Percentiles rank a stretch among this genome's conserved stretches.
Evolutionary conservation across 345 rosid species (phyloP).

Genomic region (Barbarea vulgaris): DNA sequence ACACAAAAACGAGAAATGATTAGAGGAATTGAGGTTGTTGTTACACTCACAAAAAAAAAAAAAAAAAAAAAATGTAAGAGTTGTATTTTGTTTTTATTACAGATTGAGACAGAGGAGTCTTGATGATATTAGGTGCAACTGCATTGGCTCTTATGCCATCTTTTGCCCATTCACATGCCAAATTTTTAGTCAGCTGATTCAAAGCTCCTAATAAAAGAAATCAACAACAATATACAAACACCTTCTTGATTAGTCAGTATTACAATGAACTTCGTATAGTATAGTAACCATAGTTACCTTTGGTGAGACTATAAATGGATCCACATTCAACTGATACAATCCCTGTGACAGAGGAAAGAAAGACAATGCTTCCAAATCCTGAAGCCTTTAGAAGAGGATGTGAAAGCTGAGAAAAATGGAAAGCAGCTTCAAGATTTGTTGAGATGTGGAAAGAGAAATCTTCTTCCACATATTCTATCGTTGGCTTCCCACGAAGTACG

Average conservation of each 20-base stretch:
- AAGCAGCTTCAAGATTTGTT: conserved; percentile 58
- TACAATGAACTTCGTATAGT: background rate
- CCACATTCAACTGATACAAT: conserved; percentile 20
- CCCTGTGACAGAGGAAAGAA: conserved; percentile 51
- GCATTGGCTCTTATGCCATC: conserved; percentile 39
- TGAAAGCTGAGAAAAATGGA: conserved; percentile 53
- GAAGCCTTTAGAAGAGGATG: conserved; percentile 66
- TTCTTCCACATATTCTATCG: conserved; percentile 44
- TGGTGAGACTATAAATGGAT: conserved; percentile 43
- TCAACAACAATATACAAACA: background rate
- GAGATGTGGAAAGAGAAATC: conserved; percentile 44
- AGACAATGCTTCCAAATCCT: conserved; percentile 54
- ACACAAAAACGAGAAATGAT: background rate
- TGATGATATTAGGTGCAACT: conserved; percentile 49
- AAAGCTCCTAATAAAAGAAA: conserved; percentile 31
- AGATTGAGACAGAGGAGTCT: conserved; percentile 45
- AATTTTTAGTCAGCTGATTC: conserved; percentile 49
- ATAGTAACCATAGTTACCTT: conserved; percentile 8
- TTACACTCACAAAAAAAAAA: background rate
- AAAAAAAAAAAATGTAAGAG: too few species aligned
- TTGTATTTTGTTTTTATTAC: too few species aligned
- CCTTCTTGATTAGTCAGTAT: background rate
- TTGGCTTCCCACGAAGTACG: conserved; percentile 37
- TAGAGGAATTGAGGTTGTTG: background rate
- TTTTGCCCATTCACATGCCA: conserved; percentile 71